Conservation (phyloP, 179 eudicot species). For the Gypsophila paniculata region DNA sequence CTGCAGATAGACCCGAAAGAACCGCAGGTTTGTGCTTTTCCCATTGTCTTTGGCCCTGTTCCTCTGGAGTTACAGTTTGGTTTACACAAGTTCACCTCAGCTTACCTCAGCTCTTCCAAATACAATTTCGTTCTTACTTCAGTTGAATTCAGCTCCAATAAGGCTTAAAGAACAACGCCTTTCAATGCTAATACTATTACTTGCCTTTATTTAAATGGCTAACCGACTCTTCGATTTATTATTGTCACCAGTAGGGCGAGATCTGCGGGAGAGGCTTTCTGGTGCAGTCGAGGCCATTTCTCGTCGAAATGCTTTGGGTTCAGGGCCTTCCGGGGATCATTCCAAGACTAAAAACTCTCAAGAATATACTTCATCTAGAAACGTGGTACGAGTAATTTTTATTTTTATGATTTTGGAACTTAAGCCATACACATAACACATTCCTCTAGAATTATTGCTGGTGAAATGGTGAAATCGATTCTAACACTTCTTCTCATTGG, state of each 20-base stretch:
- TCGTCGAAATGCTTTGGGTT: slow-evolving; percentile 55
- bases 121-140: too few relatives aligned
- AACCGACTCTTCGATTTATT: slow-evolving; percentile 6
- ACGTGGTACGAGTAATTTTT: slow-evolving; percentile 48
- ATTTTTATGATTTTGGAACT: background rate
- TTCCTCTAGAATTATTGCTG: background rate
- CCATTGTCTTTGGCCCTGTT: background rate
- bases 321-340: slow-evolving; percentile 42
- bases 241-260: slow-evolving; percentile 60
- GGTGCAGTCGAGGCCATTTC: slow-evolving; percentile 90
- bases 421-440: background rate
- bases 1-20: slow-evolving; percentile 71
- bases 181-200: background rate
- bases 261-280: slow-evolving; percentile 68
- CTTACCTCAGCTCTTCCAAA: too few relatives aligned
- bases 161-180: too few relatives aligned
- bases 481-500: background rate
- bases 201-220: background rate
- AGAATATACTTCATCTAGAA: slow-evolving; percentile 64
- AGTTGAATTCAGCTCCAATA: too few relatives aligned
- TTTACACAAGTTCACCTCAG: too few relatives aligned
- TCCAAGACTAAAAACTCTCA: slow-evolving; percentile 55
- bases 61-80: too few relatives aligned
- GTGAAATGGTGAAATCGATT: background rate
- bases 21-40: slow-evolving; percentile 61